Conservation (phyloP, 345 rosid species). For the Euphorbia peplus region DNA sequence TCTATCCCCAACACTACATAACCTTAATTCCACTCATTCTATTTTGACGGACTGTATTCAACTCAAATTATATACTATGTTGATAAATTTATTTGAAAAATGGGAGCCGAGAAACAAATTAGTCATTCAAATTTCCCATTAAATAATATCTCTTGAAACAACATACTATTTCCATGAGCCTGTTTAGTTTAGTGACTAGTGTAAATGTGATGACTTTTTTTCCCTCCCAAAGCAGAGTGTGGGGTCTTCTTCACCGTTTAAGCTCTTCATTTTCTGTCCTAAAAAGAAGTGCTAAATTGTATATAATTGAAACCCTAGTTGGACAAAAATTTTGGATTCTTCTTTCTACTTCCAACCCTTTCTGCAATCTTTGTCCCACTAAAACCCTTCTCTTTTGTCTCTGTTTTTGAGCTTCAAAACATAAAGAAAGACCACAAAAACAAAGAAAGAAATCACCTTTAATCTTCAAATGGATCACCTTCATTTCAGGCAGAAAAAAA, state of each 20-base stretch:
- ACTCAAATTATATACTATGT: too few species aligned
- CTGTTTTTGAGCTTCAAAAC: slow-evolving; percentile 11
- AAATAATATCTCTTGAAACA: too few species aligned
- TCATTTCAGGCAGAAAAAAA: slow-evolving; percentile 8
- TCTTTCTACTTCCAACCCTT: slow-evolving; percentile 21
- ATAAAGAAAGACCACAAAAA: background rate
- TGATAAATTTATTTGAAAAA: too few species aligned
- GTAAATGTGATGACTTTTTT: background rate
- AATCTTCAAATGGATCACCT: background rate
- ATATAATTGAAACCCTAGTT: slow-evolving; percentile 14
- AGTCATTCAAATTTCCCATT: too few species aligned
- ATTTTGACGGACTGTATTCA: too few species aligned
- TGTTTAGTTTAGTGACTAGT: too few species aligned
- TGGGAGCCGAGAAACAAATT: too few species aligned
- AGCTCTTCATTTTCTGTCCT: background rate
- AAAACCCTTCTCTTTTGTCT: background rate
- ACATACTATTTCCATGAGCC: background rate
- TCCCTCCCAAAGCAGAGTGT: background rate
- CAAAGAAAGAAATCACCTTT: background rate
- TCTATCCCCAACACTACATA: too few species aligned
- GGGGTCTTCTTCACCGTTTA: background rate
- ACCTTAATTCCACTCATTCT: too few species aligned
- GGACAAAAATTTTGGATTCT: background rate
- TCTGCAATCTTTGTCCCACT: slow-evolving; percentile 21
- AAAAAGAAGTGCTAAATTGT: slow-evolving; percentile 2